A percentile compares a stretch with the other conserved stretches of the same genome.
phyloP scores from a whole-genome alignment of 129 eudicot genomes.

The Escallonia rubra region DNA sequence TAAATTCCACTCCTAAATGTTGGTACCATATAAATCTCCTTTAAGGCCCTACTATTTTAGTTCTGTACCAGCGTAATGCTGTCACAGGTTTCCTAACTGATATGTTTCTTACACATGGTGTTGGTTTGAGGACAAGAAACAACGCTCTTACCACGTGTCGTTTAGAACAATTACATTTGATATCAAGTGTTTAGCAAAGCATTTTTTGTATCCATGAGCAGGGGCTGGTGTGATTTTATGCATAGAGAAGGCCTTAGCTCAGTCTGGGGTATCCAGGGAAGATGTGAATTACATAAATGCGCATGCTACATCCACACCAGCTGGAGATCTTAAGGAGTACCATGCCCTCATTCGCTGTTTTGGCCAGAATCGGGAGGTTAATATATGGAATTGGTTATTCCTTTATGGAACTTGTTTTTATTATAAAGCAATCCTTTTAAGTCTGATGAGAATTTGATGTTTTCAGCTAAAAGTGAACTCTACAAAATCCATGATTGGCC shows the following conservation, averaged over 20 bases:
- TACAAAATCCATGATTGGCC: slow-evolving; percentile 96
- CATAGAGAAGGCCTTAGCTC: slow-evolving; percentile 91
- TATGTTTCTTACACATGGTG: neutral
- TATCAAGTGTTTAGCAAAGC: neutral
- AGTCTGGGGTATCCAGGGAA: slow-evolving; percentile 85
- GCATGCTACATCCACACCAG: slow-evolving; percentile 95
- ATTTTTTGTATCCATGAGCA: slow-evolving; percentile 18
- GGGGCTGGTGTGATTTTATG: slow-evolving; percentile 84
- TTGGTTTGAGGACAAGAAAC: neutral
- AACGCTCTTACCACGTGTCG: neutral
- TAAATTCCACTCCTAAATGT: neutral
- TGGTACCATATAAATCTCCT: neutral
- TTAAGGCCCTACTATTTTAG: neutral
- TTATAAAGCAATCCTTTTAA: neutral
- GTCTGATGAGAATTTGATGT: slow-evolving; percentile 3
- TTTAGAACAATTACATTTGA: too few relatives aligned
- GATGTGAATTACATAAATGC: slow-evolving; percentile 96
- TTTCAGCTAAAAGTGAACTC: slow-evolving; percentile 86
- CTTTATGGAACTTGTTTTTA: slow-evolving; percentile 2
- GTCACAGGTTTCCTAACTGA: neutral
- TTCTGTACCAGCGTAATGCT: neutral
- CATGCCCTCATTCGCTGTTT: slow-evolving; percentile 84
- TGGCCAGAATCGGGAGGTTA: slow-evolving; percentile 83
- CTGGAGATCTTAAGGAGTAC: slow-evolving; percentile 90
- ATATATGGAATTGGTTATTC: neutral